Evolutionary conservation across 1,284 basidiomycete species (phyloP).

Genomic region (Ganoderma boninense): DNA sequence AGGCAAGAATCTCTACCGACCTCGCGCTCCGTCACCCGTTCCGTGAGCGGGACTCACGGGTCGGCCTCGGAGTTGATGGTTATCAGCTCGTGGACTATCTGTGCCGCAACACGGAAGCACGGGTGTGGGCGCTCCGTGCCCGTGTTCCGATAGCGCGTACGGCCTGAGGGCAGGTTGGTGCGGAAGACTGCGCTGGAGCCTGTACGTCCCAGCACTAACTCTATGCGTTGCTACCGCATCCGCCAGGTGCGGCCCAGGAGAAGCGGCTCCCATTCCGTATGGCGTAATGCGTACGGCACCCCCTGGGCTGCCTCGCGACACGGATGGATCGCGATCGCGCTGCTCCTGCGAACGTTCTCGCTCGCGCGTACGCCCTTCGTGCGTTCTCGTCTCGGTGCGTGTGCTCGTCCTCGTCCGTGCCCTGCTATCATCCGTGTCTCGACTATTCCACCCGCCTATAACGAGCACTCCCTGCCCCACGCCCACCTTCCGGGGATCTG

Average conservation of each 20-base stretch:
- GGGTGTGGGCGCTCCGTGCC: slow-evolving; percentile 19
- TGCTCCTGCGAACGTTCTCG: slow-evolving; percentile 10
- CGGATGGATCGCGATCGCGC: slow-evolving; percentile 7
- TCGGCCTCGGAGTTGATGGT: slow-evolving; percentile 18
- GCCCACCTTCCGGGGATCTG: slow-evolving; percentile 24
- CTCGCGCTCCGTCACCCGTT: slow-evolving; percentile 22
- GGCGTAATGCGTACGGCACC: not conserved
- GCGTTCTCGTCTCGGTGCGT: slow-evolving; percentile 13
- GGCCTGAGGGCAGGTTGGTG: slow-evolving; percentile 3
- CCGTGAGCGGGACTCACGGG: slow-evolving; percentile 11
- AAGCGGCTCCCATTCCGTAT: not conserved
- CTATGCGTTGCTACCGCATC: not conserved
- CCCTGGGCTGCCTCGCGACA: not conserved
- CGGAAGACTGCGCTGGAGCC: slow-evolving; percentile 5
- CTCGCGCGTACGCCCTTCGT: slow-evolving; percentile 14
- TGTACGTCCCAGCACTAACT: slow-evolving; percentile 5
- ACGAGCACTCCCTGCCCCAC: slow-evolving; percentile 19
- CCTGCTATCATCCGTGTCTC: slow-evolving; percentile 16
- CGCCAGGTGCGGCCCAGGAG: slow-evolving; percentile 5
- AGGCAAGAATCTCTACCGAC: slow-evolving; percentile 16
- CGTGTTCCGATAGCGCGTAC: slow-evolving; percentile 15
- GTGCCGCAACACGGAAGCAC: slow-evolving; percentile 8
- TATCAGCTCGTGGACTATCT: slow-evolving; percentile 13
- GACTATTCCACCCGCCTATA: slow-evolving; percentile 19
- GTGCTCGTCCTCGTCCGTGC: slow-evolving; percentile 7